These are phyloP conservation scores for Platanus orientalis DNA, from an alignment of 164 flowering plant genomes.

Conservation along the genomic window DNA sequence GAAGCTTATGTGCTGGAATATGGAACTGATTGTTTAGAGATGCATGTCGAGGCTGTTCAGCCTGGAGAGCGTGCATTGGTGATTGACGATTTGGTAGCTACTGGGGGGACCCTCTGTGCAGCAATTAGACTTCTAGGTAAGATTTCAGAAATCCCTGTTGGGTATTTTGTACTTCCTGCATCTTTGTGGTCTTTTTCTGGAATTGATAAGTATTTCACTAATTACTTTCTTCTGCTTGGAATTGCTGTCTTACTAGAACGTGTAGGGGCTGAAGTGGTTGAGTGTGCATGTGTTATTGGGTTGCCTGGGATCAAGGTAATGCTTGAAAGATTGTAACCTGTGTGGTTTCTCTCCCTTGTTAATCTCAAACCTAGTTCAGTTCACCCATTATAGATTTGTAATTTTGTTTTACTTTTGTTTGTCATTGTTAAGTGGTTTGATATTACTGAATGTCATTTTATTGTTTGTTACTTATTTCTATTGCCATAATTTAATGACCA, in stretches of 20 bases:
- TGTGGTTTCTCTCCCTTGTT: no score
- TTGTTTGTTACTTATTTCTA: no score
- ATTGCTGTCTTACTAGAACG: slow-evolving; percentile 45
- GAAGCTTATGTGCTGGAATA: slow-evolving; percentile 84
- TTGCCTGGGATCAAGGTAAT: slow-evolving; percentile 71
- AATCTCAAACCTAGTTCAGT: no score
- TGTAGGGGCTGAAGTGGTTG: slow-evolving; percentile 76
- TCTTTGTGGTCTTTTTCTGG: not conserved
- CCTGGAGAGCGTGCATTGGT: slow-evolving; percentile 72
- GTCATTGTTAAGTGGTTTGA: no score
- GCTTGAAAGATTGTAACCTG: no score
- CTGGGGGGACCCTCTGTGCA: slow-evolving; percentile 92
- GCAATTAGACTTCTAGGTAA: slow-evolving; percentile 78
- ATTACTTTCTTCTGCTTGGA: not conserved
- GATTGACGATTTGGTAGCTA: slow-evolving; percentile 94
- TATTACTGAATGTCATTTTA: no score
- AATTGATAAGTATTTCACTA: not conserved
- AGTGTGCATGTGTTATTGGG: slow-evolving; percentile 91
- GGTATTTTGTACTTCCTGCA: not conserved
- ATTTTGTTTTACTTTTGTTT: no score
- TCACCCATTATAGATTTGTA: no score
- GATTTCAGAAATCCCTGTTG: slow-evolving; percentile 1
- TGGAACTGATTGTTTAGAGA: slow-evolving; percentile 83
- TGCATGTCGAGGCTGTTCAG: slow-evolving; percentile 86
- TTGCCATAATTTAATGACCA: no score